These are phyloP conservation scores for Spatholobus suberectus DNA, from an alignment of 306 rosid genomes.

Conservation along the genomic window DNA sequence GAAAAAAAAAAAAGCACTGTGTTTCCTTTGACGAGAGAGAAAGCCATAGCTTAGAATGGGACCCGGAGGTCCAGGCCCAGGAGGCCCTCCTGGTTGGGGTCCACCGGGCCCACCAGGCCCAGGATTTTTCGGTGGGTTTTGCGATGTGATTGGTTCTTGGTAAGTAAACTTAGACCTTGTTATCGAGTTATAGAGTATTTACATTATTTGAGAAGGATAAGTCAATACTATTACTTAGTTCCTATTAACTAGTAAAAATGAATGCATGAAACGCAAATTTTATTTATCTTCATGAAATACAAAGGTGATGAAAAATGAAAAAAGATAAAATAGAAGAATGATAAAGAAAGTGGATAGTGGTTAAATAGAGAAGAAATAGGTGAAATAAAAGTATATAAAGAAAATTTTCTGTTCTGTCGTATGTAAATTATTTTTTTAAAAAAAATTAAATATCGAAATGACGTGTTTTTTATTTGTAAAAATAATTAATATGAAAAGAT, in stretches of 20 bases:
- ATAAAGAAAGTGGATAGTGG: neutral
- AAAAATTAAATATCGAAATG: neutral
- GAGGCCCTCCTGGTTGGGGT: conserved; percentile 51
- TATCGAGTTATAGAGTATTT: neutral
- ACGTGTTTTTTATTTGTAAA: neutral
- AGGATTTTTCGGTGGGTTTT: conserved; percentile 53
- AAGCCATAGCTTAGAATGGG: conserved; percentile 33
- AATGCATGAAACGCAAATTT: neutral
- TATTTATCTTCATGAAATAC: neutral
- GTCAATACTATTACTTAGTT: neutral
- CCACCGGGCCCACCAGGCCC: conserved; percentile 47
- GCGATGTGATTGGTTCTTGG: conserved; percentile 56
- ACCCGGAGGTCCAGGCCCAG: conserved; percentile 49
- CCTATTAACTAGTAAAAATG: neutral
- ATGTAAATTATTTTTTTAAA: neutral
- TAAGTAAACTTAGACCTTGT: conserved; percentile 29
- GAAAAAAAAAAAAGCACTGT: no score
- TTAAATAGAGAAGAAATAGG: neutral
- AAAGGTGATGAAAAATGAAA: no score
- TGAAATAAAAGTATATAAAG: neutral
- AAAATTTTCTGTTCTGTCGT: neutral
- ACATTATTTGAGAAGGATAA: neutral
- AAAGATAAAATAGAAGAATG: neutral
- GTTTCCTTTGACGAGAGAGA: neutral
- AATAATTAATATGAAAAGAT: neutral